Percentiles rank a stretch among this genome's conserved stretches.
Evolutionary conservation across 2,329 filamentous ascomycete genomes (phyloP).

Genomic region (Botrytis aclada): DNA sequence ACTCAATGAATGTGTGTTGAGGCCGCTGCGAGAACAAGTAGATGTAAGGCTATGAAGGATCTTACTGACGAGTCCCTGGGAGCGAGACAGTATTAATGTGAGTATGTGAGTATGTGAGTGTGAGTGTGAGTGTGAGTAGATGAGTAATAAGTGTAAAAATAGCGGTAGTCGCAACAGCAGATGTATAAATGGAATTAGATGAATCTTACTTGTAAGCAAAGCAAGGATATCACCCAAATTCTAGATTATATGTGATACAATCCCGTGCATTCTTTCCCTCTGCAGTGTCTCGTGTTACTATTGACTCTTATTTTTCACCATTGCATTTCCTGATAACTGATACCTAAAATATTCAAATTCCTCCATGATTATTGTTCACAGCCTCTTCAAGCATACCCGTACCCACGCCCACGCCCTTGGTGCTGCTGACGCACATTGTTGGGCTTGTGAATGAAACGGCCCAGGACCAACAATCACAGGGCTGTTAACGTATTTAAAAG

Average conservation of each 20-base stretch:
- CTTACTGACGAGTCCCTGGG: background rate
- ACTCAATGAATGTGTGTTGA: background rate
- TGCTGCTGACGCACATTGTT: background rate
- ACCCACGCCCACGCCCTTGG: background rate
- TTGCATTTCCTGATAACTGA: background rate
- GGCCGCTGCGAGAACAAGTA: background rate
- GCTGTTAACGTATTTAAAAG: background rate
- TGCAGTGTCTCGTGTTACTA: background rate
- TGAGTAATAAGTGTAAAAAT: background rate
- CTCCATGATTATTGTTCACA: conserved; percentile 8
- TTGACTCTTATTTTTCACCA: background rate
- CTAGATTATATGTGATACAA: background rate
- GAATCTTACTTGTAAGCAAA: background rate
- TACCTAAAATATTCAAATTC: background rate
- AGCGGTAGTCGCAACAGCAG: background rate
- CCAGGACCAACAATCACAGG: conserved; percentile 4
- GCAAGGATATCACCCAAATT: background rate
- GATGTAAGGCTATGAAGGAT: background rate
- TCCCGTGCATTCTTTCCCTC: background rate
- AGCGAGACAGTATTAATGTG: background rate
- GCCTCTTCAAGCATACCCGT: background rate
- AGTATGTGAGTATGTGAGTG: background rate
- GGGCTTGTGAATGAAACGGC: conserved; percentile 10
- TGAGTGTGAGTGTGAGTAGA: background rate
- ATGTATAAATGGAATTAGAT: background rate